phyloP scores from a whole-genome alignment of 352 stramenopile species.

The Pythium oligandrum region DNA sequence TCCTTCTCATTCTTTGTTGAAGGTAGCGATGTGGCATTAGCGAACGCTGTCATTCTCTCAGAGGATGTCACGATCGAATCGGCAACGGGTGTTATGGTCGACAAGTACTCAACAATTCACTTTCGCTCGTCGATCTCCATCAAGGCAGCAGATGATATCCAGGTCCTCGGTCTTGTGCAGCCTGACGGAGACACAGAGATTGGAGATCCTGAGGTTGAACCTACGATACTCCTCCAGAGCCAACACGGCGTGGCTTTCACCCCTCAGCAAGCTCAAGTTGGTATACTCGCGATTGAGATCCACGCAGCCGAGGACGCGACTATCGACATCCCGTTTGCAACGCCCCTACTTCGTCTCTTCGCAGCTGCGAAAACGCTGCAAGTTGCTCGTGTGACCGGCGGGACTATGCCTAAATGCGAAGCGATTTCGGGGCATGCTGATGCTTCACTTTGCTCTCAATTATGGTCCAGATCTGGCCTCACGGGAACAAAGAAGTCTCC shows the following conservation, averaged over 20 bases:
- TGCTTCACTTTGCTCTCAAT: background rate
- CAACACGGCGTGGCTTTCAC: slow-evolving; percentile 15
- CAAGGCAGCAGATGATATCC: slow-evolving; percentile 20
- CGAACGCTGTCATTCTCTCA: slow-evolving; percentile 16
- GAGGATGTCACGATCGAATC: slow-evolving; percentile 5
- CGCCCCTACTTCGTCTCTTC: slow-evolving; percentile 12
- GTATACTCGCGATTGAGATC: slow-evolving; percentile 13
- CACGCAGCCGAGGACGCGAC: slow-evolving; percentile 12
- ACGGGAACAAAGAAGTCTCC: slow-evolving; percentile 1
- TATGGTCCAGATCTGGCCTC: background rate
- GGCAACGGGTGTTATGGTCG: slow-evolving; percentile 22
- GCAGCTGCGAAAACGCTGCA: slow-evolving; percentile 13
- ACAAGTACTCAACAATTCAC: slow-evolving; percentile 71
- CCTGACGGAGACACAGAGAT: slow-evolving; percentile 11
- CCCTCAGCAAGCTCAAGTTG: slow-evolving; percentile 17
- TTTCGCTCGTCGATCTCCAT: slow-evolving; percentile 35
- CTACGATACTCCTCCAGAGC: slow-evolving; percentile 2
- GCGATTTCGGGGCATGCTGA: slow-evolving; percentile 10
- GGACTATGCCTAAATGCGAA: slow-evolving; percentile 18
- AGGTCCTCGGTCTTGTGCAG: slow-evolving; percentile 18
- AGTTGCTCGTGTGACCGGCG: slow-evolving; percentile 11
- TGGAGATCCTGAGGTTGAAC: background rate
- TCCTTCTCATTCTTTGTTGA: slow-evolving; percentile 9
- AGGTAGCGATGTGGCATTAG: slow-evolving; percentile 12
- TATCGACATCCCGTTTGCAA: slow-evolving; percentile 23